Percentiles rank a stretch among this genome's conserved stretches.
phyloP scores from a whole-genome alignment of 371 early-diverging fungal genomes.

The Mortierella sp. region DNA sequence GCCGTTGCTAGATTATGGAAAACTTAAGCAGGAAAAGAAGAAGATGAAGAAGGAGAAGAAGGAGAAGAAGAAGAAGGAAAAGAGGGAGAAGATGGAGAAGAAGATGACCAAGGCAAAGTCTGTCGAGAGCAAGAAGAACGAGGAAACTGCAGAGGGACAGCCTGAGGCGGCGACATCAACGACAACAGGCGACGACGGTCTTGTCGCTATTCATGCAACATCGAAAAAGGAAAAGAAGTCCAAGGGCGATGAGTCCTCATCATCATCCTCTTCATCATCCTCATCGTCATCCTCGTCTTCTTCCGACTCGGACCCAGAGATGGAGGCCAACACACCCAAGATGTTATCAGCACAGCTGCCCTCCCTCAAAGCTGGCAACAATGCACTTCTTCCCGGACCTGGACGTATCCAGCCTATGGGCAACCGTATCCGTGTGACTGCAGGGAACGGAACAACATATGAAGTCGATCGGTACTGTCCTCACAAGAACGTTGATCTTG shows the following conservation, averaged over 20 bases:
- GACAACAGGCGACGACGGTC: constrained; percentile 22
- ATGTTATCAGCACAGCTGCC: constrained; percentile 22
- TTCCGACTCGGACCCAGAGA: constrained; percentile 45
- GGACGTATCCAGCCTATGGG: constrained; percentile 58
- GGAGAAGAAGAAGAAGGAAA: constrained; percentile 30
- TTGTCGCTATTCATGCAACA: constrained; percentile 39
- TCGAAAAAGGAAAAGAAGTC: constrained; percentile 36
- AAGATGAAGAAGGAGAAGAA: constrained; percentile 56
- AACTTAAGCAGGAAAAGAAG: constrained; percentile 51
- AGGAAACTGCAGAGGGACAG: constrained; percentile 1
- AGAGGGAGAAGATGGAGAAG: constrained; percentile 29
- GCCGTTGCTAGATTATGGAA: constrained; percentile 35
- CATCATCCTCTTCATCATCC: constrained; percentile 46
- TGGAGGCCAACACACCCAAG: constrained; percentile 33
- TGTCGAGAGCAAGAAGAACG: constrained; percentile 17
- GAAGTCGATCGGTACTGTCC: constrained; percentile 81
- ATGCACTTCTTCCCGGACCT: constrained; percentile 44
- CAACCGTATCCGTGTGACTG: constrained; percentile 71
- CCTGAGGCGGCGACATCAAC: not conserved
- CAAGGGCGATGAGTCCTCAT: constrained; percentile 25
- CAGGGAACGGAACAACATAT: constrained; percentile 67
- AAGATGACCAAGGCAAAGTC: constrained; percentile 21
- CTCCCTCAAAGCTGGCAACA: constrained; percentile 33
- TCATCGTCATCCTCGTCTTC: constrained; percentile 37
- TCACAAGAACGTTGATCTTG: constrained; percentile 76